Evolutionary conservation across 2,329 filamentous ascomycete species (phyloP).

Genomic region (Calonectria hawksworthii): DNA sequence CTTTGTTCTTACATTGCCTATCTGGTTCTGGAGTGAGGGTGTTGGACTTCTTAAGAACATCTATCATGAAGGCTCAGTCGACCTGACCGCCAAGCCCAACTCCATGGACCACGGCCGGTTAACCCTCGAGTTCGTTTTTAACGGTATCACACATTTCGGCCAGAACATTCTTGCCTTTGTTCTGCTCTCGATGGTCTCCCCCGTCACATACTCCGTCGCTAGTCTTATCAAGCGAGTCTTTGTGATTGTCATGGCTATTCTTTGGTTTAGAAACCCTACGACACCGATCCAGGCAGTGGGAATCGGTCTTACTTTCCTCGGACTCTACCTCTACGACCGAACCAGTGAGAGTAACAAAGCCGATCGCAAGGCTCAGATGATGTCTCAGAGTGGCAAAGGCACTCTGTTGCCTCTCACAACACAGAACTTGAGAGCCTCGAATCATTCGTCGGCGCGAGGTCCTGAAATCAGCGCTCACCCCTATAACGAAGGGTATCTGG

Average conservation of each 20-base stretch:
- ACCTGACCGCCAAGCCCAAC: constrained; percentile 70
- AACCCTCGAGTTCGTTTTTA: constrained; percentile 92
- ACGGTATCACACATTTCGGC: constrained; percentile 95
- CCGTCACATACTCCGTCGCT: constrained; percentile 97
- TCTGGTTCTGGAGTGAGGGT: constrained; percentile 95
- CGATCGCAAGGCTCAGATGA: constrained; percentile 82
- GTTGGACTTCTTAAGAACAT: constrained; percentile 83
- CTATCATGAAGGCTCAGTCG: constrained; percentile 83
- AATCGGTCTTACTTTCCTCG: constrained; percentile 90
- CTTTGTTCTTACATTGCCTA: constrained; percentile 87
- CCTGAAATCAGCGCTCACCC: constrained; percentile 52
- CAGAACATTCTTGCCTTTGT: constrained; percentile 97
- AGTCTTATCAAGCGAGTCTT: constrained; percentile 97
- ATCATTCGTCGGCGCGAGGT: constrained; percentile 39
- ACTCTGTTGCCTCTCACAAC: constrained; percentile 77
- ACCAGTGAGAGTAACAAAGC: constrained; percentile 90
- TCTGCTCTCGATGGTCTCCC: constrained; percentile 91
- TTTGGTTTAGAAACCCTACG: constrained; percentile 96
- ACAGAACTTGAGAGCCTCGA: constrained; percentile 47
- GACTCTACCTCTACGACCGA: constrained; percentile 95
- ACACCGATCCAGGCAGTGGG: constrained; percentile 86
- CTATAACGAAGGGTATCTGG: constrained; percentile 62
- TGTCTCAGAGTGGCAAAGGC: constrained; percentile 56
- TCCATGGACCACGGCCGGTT: constrained; percentile 82
- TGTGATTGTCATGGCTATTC: constrained; percentile 92